Base-by-base conservation (phyloP, 805 yeast species). In the Starmera quercuum region DNA sequence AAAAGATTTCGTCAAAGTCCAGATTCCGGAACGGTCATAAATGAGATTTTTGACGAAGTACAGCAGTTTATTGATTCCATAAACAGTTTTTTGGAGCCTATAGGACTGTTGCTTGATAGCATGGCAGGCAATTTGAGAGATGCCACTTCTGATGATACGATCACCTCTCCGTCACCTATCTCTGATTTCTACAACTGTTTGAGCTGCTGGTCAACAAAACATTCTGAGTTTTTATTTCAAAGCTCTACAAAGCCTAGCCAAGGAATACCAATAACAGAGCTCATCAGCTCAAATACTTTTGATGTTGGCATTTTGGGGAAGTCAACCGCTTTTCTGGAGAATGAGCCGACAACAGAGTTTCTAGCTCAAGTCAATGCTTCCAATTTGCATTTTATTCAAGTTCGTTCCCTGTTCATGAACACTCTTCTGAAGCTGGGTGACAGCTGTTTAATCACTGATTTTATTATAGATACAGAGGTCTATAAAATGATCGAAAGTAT, bases 1-100 rank as follows among this genome's bases (percentile, higher is more conserved):
- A 68, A 66, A 41, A 42, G 71, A 17, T 56, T 61, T 32, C 54
- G 58, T 29, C 61, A 54, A 14, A 51, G 46, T 19, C 59, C 57
- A 8, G 42, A 40, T 11, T 14, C 6, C 12, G 7, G 23, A 16
- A 8, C 12, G 13, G 7, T 27, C 13, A 6, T 22, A 4, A 5
- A 20, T 8, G 30, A 27, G 12, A 9, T 15, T 12, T 18, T 27
- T 10, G 7, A 18, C 7, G 8, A 11, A 17, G 15, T 18, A 4
- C 17, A 27, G 13, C 30, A 27, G 12, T 27, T n/a, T 23, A 23
- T 23, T 23, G 26, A 23, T 23, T 14, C 13, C 6, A n/a, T 23
- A 14, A 23, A 23, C 26, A 7, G 12, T 23, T 23, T n/a, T 23
- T 23, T 23, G 13, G 26, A 23, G 13, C 26, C 26, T n/a, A 23